These are phyloP conservation scores for Botryotinia calthae DNA, from an alignment of 2,329 filamentous ascomycete genomes.

Conservation along the genomic window DNA sequence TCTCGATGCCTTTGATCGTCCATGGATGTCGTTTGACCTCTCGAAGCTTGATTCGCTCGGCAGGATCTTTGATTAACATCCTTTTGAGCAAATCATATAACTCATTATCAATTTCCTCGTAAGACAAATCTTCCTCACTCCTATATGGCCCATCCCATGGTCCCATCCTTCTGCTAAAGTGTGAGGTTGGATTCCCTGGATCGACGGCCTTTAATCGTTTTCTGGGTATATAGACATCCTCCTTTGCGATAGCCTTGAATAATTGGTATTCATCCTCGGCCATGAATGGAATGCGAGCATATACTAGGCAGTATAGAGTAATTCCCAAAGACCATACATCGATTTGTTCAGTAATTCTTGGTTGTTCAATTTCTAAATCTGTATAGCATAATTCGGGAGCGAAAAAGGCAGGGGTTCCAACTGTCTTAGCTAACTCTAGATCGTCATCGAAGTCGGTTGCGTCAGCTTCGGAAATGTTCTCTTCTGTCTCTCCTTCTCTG, in stretches of 20 bases:
- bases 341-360: conserved; percentile 85
- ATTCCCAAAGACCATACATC: conserved; percentile 97
- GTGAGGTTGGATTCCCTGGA: conserved; percentile 54
- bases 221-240: conserved; percentile 85
- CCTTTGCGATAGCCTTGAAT: conserved; percentile 86
- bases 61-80: conserved; percentile 85
- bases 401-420: conserved; percentile 96
- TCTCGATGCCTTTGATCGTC: conserved; percentile 75
- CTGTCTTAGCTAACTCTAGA: conserved; percentile 94
- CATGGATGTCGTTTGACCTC: conserved; percentile 95
- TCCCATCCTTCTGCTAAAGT: conserved; percentile 52
- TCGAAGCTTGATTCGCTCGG: conserved; percentile 80
- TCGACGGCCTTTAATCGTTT: conserved; percentile 76
- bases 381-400: conserved; percentile 95
- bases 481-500: conserved; percentile 75
- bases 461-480: conserved; percentile 74
- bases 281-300: conserved; percentile 88
- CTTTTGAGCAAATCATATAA: conserved; percentile 74
- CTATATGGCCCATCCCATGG: conserved; percentile 62
- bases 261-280: conserved; percentile 89
- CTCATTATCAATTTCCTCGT: conserved; percentile 80
- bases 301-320: conserved; percentile 93
- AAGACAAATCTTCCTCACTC: conserved; percentile 73
- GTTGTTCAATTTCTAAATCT: conserved; percentile 65
- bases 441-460: conserved; percentile 87